Conservation (phyloP, 1,284 basidiomycete species). For the Agaricales sp. region DNA sequence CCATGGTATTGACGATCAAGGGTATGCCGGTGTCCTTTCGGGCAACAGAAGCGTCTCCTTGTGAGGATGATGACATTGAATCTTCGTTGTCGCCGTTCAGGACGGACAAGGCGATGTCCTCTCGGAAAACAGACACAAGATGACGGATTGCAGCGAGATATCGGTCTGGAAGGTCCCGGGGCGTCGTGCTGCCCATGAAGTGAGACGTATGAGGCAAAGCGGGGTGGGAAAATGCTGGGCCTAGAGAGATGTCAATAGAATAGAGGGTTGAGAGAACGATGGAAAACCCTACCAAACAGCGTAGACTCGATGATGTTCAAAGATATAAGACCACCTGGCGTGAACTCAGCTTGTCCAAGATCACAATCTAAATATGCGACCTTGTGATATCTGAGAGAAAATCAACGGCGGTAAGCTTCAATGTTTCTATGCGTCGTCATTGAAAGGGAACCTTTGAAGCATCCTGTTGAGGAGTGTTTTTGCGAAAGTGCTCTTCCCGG, state of each 20-base stretch:
- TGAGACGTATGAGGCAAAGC: conserved; percentile 67
- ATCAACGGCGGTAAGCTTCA: conserved; percentile 2
- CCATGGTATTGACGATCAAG: conserved; percentile 92
- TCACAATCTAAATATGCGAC: conserved; percentile 93
- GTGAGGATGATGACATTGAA: conserved; percentile 22
- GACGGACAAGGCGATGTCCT: background rate
- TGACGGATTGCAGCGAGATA: conserved; percentile 68
- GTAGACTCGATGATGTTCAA: conserved; percentile 64
- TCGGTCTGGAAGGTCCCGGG: conserved; percentile 68
- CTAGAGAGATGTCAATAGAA: conserved; percentile 24
- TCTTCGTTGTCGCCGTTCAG: conserved; percentile 18
- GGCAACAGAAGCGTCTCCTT: background rate
- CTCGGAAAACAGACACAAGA: conserved; percentile 29
- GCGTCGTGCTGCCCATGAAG: conserved; percentile 75
- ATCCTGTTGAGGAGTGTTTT: conserved; percentile 69
- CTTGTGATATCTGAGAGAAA: conserved; percentile 39
- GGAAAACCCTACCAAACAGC: conserved; percentile 48
- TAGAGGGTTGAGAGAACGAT: conserved; percentile 1
- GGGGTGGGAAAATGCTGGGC: conserved; percentile 81
- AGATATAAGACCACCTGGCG: conserved; percentile 77
- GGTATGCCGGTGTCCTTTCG: conserved; percentile 42
- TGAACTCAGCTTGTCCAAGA: conserved; percentile 91
- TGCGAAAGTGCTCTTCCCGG: conserved; percentile 86
- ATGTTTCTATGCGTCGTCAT: background rate
- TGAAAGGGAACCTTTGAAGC: conserved; percentile 33